A percentile compares a stretch with the other conserved stretches of the same genome.
These are phyloP conservation scores for Phalaenopsis hybrid DNA, from an alignment of 116 monocot genomes.

Conservation along the genomic window DNA sequence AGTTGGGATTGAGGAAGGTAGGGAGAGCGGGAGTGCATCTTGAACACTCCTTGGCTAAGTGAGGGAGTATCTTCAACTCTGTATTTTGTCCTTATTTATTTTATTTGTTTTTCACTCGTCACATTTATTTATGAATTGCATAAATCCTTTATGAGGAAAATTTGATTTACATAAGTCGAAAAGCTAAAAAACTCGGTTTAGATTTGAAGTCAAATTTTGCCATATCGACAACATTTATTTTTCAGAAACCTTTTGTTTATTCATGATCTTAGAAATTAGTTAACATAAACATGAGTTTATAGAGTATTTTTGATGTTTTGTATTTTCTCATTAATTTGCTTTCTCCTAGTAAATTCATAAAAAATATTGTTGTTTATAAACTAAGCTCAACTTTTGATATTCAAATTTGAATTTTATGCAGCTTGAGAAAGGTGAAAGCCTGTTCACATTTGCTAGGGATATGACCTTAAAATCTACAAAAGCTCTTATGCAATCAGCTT, in stretches of 20 bases:
- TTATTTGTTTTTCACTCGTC: not conserved
- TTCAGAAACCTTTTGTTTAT: not conserved
- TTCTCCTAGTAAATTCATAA: not conserved
- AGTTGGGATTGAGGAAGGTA: not conserved
- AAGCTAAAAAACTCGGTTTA: not conserved
- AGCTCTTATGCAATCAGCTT: constrained; percentile 50
- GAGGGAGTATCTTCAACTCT: not conserved
- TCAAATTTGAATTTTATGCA: constrained; percentile 15
- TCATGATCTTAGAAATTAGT: not conserved
- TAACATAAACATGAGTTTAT: not conserved
- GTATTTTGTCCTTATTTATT: not conserved
- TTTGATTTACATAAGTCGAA: not conserved
- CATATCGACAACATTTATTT: too few species aligned
- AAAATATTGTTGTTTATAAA: not conserved
- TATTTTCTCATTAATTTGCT: not conserved
- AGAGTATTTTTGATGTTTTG: not conserved
- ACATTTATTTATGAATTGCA: not conserved
- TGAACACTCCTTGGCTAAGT: not conserved
- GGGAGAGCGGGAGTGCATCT: not conserved
- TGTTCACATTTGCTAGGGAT: constrained; percentile 75
- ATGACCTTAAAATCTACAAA: constrained; percentile 76
- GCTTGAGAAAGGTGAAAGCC: constrained; percentile 86
- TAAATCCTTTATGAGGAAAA: not conserved
- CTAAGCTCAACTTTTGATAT: not conserved
- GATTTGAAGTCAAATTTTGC: not conserved